Evolutionary conservation across 805 yeast species (phyloP).

Genomic region (Pichia insulana): DNA sequence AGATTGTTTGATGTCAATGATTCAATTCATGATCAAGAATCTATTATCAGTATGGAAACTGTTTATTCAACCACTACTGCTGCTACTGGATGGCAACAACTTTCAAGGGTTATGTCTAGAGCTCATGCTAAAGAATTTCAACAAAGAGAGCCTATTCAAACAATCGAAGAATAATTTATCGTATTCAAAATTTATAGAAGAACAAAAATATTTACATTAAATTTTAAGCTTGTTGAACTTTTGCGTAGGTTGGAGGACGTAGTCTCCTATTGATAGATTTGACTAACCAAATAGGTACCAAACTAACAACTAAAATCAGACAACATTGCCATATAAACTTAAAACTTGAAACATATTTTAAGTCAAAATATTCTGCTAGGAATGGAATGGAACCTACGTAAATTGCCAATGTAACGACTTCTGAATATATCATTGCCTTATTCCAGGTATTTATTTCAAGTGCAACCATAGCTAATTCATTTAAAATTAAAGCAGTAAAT

Average conservation of each 20-base stretch:
- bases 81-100: conserved; percentile 20
- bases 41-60: conserved; percentile 23
- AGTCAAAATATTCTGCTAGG: conserved; percentile 77
- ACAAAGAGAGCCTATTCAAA: conserved; percentile 25
- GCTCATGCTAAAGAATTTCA: conserved; percentile 87
- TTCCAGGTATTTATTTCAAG: conserved; percentile 91
- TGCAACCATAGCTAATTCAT: conserved; percentile 91
- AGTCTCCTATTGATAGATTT: conserved; percentile 66
- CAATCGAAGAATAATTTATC: not conserved
- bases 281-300: conserved; percentile 84
- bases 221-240: conserved; percentile 69
- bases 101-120: conserved; percentile 50
- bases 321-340: conserved; percentile 62
- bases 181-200: not conserved
- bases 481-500: conserved; percentile 69
- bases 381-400: conserved; percentile 77
- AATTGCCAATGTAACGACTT: conserved; percentile 56
- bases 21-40: conserved; percentile 6
- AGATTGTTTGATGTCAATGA: not conserved
- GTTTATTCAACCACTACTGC: conserved; percentile 3
- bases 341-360: conserved; percentile 41
- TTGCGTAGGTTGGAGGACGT: conserved; percentile 94
- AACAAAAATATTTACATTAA: not conserved
- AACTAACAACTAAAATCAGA: conserved; percentile 56
- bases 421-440: conserved; percentile 62